These are phyloP conservation scores for Alternaria arborescens DNA, from an alignment of 2,329 filamentous ascomycete species.

Conservation along the genomic window DNA sequence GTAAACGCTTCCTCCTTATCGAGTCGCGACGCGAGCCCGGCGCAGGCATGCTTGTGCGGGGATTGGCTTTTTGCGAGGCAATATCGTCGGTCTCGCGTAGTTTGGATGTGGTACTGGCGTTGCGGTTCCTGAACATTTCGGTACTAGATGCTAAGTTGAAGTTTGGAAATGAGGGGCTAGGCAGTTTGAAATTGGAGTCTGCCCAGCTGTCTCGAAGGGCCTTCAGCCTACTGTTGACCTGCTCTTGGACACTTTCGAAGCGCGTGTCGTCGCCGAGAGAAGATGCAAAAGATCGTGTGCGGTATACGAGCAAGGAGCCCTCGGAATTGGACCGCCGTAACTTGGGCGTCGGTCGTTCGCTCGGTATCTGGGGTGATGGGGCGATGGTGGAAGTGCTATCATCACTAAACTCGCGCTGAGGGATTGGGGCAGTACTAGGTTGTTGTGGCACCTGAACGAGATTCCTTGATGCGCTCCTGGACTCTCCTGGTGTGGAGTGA, in stretches of 20 bases:
- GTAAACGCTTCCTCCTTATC: constrained; percentile 21
- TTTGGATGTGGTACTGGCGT: constrained; percentile 22
- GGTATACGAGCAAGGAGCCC: constrained; percentile 76
- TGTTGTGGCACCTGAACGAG: constrained; percentile 22
- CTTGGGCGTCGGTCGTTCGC: constrained; percentile 31
- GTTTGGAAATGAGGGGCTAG: constrained; percentile 63
- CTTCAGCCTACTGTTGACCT: constrained; percentile 88
- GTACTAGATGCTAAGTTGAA: constrained; percentile 52
- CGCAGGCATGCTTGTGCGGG: constrained; percentile 29
- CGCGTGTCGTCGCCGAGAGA: constrained; percentile 84
- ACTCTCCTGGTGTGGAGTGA: constrained; percentile 18
- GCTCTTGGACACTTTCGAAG: constrained; percentile 81
- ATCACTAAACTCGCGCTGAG: constrained; percentile 28
- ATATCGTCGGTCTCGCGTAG: constrained; percentile 21
- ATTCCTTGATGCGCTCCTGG: constrained; percentile 11
- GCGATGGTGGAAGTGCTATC: constrained; percentile 30
- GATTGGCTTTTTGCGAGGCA: constrained; percentile 24
- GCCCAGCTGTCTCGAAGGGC: constrained; percentile 88
- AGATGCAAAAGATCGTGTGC: constrained; percentile 78
- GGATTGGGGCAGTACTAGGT: constrained; percentile 23
- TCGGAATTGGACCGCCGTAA: constrained; percentile 75
- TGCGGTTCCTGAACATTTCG: constrained; percentile 38
- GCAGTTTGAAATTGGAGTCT: constrained; percentile 78
- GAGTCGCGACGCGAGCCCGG: constrained; percentile 24
- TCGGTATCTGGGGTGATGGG: constrained; percentile 14